These are phyloP conservation scores for Raddia guianensis DNA, from an alignment of 176 grass and related monocot genomes.

Conservation along the genomic window DNA sequence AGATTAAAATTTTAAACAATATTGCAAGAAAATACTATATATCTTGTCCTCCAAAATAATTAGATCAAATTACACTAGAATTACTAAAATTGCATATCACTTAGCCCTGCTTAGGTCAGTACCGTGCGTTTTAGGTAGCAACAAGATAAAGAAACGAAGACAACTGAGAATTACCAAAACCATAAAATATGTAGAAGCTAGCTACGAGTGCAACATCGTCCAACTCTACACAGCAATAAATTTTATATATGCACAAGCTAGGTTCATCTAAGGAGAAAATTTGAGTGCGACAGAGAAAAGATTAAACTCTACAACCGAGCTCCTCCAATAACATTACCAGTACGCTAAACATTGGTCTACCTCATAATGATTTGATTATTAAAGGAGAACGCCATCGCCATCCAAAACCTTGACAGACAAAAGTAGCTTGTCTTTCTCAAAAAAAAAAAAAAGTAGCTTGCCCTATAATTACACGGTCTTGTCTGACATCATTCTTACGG, in stretches of 20 bases:
- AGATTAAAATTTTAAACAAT: too few relatives aligned
- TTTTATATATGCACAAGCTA: background rate
- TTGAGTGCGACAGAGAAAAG: background rate
- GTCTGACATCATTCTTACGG: background rate
- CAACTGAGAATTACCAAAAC: too few relatives aligned
- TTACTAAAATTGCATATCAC: too few relatives aligned
- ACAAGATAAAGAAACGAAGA: too few relatives aligned
- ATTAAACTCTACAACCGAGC: background rate
- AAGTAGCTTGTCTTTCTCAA: too few relatives aligned
- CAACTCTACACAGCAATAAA: background rate
- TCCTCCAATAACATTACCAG: background rate
- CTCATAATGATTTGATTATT: background rate
- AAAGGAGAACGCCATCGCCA: background rate
- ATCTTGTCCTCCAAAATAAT: too few relatives aligned
- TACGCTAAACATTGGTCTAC: background rate
- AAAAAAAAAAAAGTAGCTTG: background rate
- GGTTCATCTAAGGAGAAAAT: background rate
- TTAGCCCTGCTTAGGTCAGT: too few relatives aligned
- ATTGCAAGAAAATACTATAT: too few relatives aligned
- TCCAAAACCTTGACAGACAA: background rate
- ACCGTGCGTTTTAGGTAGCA: too few relatives aligned
- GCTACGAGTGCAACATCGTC: background rate
- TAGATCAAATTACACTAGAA: too few relatives aligned
- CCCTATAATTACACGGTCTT: background rate
- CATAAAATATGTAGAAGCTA: too few relatives aligned